These are phyloP conservation scores for Xylaria sp. DNA, from an alignment of 2,329 filamentous ascomycete species.

Conservation along the genomic window DNA sequence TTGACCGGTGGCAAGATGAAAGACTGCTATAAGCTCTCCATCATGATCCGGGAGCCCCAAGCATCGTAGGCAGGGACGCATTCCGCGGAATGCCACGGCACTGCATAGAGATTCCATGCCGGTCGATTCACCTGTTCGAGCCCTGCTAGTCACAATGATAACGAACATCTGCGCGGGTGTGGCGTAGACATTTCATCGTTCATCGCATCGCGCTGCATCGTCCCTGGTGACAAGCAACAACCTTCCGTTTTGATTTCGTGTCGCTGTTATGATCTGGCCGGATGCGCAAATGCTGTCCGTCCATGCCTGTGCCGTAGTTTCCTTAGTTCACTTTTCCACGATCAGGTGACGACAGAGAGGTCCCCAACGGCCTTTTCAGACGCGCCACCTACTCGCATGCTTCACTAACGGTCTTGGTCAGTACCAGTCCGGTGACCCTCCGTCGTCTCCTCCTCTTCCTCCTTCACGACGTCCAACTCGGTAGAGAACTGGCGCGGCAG, in stretches of 20 bases:
- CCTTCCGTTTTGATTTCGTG: slow-evolving; percentile 1
- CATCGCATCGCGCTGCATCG: slow-evolving; percentile 13
- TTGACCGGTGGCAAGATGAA: slow-evolving; percentile 34
- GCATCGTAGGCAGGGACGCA: slow-evolving; percentile 4
- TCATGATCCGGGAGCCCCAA: slow-evolving; percentile 48
- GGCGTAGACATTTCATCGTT: not conserved
- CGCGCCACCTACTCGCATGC: slow-evolving; percentile 9
- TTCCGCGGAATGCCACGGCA: not conserved
- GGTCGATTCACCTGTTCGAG: not conserved
- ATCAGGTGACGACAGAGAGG: not conserved
- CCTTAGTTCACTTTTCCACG: not conserved
- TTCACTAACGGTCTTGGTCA: slow-evolving; percentile 5
- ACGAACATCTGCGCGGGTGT: slow-evolving; percentile 10
- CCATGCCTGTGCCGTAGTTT: not conserved
- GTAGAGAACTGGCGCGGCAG: slow-evolving; percentile 15
- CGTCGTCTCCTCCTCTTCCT: not conserved
- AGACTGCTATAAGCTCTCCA: slow-evolving; percentile 38
- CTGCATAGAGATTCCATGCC: not conserved
- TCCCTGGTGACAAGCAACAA: slow-evolving; percentile 10
- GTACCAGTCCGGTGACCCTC: not conserved
- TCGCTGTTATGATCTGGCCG: slow-evolving; percentile 8
- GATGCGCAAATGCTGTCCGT: not conserved
- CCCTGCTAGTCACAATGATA: slow-evolving; percentile 6
- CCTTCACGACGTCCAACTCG: not conserved
- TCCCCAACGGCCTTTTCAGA: not conserved